Evolutionary conservation across 2,329 filamentous ascomycete species (phyloP).

Genomic region (Fusarium torulosum): DNA sequence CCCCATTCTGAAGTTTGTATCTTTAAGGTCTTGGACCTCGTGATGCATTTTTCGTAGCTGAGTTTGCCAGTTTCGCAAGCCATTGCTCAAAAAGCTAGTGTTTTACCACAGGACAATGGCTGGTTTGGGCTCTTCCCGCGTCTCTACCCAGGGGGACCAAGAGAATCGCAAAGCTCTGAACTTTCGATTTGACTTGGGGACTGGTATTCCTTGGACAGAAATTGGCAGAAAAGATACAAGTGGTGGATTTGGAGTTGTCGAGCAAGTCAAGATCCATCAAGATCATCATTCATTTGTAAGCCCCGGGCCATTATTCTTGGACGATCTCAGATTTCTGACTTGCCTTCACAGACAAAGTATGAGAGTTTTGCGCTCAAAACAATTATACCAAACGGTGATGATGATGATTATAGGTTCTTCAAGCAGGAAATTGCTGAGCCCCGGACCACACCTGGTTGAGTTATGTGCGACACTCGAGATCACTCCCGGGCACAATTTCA

Average conservation of each 20-base stretch:
- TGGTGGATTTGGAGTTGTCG: not conserved
- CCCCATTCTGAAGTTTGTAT: not conserved
- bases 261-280: not conserved
- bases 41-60: not conserved
- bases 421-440: not conserved
- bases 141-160: not conserved
- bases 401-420: not conserved
- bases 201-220: constrained; percentile 2
- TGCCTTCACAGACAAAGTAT: not conserved
- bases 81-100: not conserved
- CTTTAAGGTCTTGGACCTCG: not conserved
- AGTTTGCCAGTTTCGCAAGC: constrained; percentile 10
- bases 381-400: not conserved
- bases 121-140: accelerated
- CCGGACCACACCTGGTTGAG: not conserved
- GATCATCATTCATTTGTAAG: constrained; percentile 12
- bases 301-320: too few species aligned
- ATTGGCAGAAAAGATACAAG: accelerated
- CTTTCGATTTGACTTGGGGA: not conserved
- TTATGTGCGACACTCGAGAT: constrained; percentile 3
- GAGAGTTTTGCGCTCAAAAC: constrained; percentile 2
- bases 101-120: constrained; percentile 1
- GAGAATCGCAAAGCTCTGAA: not conserved
- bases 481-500: not conserved
- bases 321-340: not conserved